phyloP scores from a whole-genome alignment of 2,329 filamentous ascomycete species.

The Fusarium napiforme region DNA sequence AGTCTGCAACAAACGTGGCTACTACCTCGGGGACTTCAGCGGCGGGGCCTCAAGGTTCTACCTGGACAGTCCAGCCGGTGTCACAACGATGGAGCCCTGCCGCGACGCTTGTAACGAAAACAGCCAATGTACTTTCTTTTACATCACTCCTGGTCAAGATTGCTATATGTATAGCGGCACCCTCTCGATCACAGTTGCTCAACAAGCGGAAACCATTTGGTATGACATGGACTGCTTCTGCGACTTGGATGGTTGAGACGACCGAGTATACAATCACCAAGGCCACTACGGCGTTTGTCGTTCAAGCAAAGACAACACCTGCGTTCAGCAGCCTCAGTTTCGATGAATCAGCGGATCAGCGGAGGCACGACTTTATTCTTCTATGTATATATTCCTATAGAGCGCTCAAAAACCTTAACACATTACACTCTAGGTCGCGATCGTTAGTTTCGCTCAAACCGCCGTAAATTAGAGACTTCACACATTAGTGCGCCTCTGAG shows the following conservation, averaged over 20 bases:
- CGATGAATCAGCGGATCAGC: rapidly evolving
- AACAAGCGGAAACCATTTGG: neutral
- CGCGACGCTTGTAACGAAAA: rapidly evolving
- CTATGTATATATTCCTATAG: neutral
- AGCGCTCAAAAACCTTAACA: no score
- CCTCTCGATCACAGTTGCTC: no score
- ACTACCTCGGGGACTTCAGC: neutral
- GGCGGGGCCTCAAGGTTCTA: no score
- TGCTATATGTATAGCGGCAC: no score
- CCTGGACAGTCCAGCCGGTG: neutral
- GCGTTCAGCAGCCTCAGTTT: neutral
- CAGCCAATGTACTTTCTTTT: rapidly evolving
- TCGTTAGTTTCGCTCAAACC: neutral
- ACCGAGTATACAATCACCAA: neutral
- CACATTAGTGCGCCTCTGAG: rapidly evolving
- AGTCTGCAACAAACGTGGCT: neutral
- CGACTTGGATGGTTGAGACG: neutral
- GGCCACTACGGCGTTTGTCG: rapidly evolving
- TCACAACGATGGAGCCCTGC: neutral
- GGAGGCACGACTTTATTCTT: neutral
- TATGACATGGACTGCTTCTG: neutral
- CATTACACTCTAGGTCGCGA: rapidly evolving
- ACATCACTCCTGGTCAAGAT: neutral
- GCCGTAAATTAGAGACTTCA: neutral
- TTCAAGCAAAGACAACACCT: rapidly evolving